phyloP scores from a whole-genome alignment of 306 rosid genomes.

The Glycine soja region DNA sequence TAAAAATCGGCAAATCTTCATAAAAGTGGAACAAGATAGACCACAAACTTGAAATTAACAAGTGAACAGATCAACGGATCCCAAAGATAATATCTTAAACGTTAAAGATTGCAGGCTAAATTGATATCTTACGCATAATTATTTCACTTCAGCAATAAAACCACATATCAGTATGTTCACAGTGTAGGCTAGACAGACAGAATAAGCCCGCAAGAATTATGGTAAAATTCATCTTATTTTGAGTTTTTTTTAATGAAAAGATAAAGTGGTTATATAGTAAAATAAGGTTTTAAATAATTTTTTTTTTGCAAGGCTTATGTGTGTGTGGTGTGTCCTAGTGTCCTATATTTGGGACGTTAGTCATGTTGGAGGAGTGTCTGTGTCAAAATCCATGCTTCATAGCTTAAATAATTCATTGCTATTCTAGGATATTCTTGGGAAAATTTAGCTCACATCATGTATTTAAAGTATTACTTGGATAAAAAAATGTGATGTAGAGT shows the following conservation, averaged over 20 bases:
- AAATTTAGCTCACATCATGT: constrained; percentile 22
- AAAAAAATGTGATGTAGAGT: not conserved
- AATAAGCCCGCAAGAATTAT: not conserved
- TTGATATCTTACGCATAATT: not conserved
- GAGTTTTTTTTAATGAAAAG: not conserved
- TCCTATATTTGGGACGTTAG: not conserved
- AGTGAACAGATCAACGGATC: constrained; percentile 15
- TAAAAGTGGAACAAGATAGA: not conserved
- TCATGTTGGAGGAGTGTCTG: not conserved
- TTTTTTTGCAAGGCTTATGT: not conserved
- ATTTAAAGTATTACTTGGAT: not conserved
- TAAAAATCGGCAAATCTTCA: not conserved
- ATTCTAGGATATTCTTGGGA: not conserved
- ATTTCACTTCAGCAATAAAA: not conserved
- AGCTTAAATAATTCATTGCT: not conserved
- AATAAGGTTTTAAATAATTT: not conserved
- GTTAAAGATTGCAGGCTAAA: not conserved
- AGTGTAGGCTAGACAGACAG: constrained; percentile 14
- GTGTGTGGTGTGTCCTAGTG: not conserved
- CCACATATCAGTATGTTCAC: not conserved
- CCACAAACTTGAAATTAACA: constrained; percentile 2
- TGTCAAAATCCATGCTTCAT: not conserved
- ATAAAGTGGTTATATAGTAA: not conserved
- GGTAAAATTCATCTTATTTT: not conserved
- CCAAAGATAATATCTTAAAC: not conserved